Base-by-base conservation (phyloP, 805 yeast species). In the Ogataea parapolymorpha region DNA sequence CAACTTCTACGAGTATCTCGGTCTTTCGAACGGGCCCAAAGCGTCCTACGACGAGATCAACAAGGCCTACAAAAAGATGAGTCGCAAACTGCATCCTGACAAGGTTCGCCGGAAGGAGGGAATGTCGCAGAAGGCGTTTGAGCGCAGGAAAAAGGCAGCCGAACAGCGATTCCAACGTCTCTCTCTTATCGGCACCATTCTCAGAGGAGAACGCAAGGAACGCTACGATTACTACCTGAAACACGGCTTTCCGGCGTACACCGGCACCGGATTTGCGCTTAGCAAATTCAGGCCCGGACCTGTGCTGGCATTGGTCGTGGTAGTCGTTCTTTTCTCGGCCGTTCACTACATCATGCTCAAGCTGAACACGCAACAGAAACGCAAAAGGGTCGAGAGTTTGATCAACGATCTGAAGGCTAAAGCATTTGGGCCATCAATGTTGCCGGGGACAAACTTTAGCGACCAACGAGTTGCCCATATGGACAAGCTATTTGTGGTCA, bases 31-130 rank as follows among this genome's bases (percentile, higher is more conserved):
- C 29, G 54, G 62, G n/a, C 42, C 62, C 5, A 64, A 68, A 24
- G 67, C 83, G 1, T 61, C 73, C 0, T 56, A 66, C 28, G 75
- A 76, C 27, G 80, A 80, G 46, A 77, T 85, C 37, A 68, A 68
- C 39, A 78, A 75, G 50, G 83, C 85, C 16, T 83, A 85, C 65
- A 79, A 86, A 56, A 82, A 78, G 53, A 58, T 82, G 24, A 81
- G 95, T 2, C 71, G 83, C 38, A 71, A 70, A 47, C 70, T 84
- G 51, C 99, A 91, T 58, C 99, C 99, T 0, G 99, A 91, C 63
- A 89, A 91, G 61, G 62, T 65, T 23, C 65, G 62, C 36, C 65
- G 65, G 32, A 61, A 58, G 41, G 70, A 68, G 41, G 71, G 66
- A 31, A 31, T 40, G 24, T 59, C 63, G 47, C 59, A 61, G n/a